Percentiles rank a stretch among this genome's conserved stretches.
phyloP scores from a whole-genome alignment of 164 flowering plant genomes.

The Saururus chinensis region DNA sequence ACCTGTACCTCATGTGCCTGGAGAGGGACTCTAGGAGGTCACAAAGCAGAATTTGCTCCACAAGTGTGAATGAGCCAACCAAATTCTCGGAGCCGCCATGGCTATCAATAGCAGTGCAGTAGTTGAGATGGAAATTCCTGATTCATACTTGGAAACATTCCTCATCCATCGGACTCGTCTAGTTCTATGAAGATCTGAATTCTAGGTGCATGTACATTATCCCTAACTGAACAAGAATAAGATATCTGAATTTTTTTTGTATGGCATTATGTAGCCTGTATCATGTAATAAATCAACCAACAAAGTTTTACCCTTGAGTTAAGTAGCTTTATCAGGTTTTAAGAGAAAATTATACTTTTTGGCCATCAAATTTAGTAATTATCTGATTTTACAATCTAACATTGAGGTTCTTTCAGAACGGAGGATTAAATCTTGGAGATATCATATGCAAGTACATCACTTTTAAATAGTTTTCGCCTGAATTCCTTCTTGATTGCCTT shows the following conservation, averaged over 20 bases:
- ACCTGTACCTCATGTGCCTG: constrained; percentile 85
- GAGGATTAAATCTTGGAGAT: background rate
- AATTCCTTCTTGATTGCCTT: too few species aligned
- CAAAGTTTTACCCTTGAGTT: too few species aligned
- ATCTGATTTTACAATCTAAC: too few species aligned
- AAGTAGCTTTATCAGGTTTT: too few species aligned
- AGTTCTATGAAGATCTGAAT: background rate
- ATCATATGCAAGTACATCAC: background rate
- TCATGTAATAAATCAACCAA: too few species aligned
- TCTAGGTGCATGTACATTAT: background rate
- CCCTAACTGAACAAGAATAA: too few species aligned
- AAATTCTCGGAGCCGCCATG: constrained; percentile 88
- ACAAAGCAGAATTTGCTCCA: constrained; percentile 57
- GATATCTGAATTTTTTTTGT: too few species aligned
- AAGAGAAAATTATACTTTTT: too few species aligned
- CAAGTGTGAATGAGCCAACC: constrained; percentile 75
- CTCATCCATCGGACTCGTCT: constrained; percentile 22
- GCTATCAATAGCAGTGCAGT: constrained; percentile 66
- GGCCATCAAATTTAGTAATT: too few species aligned
- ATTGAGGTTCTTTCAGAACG: background rate
- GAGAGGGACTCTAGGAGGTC: constrained; percentile 55
- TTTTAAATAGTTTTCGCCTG: too few species aligned
- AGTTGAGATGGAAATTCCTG: constrained; percentile 93
- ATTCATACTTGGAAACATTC: constrained; percentile 68
- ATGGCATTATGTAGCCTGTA: too few species aligned